Percentiles rank a stretch among this genome's conserved stretches.
Conservation (phyloP, 805 yeast species). For the Monosporozyma yasuniensis region DNA sequence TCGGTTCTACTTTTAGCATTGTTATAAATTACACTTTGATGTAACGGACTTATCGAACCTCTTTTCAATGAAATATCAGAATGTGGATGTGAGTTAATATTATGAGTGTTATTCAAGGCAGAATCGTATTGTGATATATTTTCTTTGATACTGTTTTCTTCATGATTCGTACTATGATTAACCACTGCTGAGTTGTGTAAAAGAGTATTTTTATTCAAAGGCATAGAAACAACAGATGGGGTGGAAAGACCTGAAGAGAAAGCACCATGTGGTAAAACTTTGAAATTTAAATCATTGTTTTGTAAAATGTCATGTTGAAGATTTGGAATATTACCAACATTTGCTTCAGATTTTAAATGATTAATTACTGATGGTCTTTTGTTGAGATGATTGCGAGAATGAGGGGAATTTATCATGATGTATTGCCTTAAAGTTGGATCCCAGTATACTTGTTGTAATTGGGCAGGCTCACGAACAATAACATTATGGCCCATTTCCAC, state of each 20-base stretch:
- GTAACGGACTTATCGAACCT: slow-evolving; percentile 1
- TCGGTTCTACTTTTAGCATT: background rate
- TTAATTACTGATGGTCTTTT: background rate
- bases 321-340: background rate
- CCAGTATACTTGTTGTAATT: slow-evolving; percentile 2
- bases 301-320: background rate
- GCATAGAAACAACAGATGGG: slow-evolving; percentile 1
- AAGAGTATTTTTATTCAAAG: background rate
- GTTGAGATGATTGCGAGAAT: background rate
- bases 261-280: background rate
- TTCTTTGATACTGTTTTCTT: background rate
- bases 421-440: background rate
- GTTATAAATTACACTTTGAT: background rate
- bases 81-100: background rate
- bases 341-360: background rate
- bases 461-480: background rate
- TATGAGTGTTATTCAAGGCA: background rate
- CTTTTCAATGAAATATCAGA: background rate
- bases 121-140: background rate
- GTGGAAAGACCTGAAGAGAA: background rate
- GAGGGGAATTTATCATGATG: background rate
- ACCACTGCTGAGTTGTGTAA: background rate
- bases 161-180: background rate
- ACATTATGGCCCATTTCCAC: background rate
- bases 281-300: background rate